Evolutionary conservation across 2,329 filamentous ascomycete genomes (phyloP), one percentile per base, ranked within the genome.

Genomic region (Talaromyces sp.): DNA sequence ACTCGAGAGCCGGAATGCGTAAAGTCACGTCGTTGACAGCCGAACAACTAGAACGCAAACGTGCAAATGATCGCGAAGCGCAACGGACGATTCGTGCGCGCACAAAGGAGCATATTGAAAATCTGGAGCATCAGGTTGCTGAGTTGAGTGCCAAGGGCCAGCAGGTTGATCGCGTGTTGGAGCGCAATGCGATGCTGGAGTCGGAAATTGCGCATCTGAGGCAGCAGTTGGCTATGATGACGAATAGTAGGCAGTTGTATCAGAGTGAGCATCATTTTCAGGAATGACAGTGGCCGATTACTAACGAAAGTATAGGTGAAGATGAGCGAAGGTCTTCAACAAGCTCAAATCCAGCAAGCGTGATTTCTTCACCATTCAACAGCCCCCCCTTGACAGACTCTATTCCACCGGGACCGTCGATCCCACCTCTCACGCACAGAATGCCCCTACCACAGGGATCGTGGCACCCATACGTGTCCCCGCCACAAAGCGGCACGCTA

Each of bases 11-110:
- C 39, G 83, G 83, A 11, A 83, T 82, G 50, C 80, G 84, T 63
- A 85, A 82, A 70, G 84, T 86, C 46, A 82, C 81, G 40, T 83
- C 82, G 9, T 75, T 86, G 61, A 84, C 83, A 16, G 79, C 82
- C 35, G 83, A 84, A 63, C 84, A 86, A 68, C 75, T 86, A 56
- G 84, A 86, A 68, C 76, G 84, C 58, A 86, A 86, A 71, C 78
- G 84, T 64, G 84, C 84, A 65, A 86, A 86, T 71, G 84, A 86
- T 70, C 79, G 84, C 65, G 84, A 86, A 72, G 83, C 84, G 60
- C 84, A 86, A 69, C 79, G 83, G 66, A 83, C 83, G 56, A 86
- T 85, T 66, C 81, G 84, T 33, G 82, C 84, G 69, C 75, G 84
- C 64, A 86, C 83, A 46, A 85, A 84, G 66, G 82, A 84, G 66